These are phyloP conservation scores for Suillus subalutaceus DNA, from an alignment of 768 basidiomycete genomes.

Conservation along the genomic window DNA sequence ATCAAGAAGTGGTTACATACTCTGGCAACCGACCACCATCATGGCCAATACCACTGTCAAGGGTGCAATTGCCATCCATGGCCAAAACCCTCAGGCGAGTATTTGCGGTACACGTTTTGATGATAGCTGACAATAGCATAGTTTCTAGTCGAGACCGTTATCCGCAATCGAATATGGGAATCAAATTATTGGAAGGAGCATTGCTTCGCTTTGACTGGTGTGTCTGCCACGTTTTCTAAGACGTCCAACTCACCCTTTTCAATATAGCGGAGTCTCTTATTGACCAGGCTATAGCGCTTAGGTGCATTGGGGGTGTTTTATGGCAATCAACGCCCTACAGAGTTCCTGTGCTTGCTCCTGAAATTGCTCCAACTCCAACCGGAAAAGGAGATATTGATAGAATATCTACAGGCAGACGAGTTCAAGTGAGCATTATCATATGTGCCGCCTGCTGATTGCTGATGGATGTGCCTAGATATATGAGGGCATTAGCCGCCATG, in stretches of 20 bases:
- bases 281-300: conserved; percentile 86
- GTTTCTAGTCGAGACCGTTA: conserved; percentile 95
- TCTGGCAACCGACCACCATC: conserved; percentile 10
- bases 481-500: conserved; percentile 89
- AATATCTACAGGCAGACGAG: conserved; percentile 95
- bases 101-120: background rate
- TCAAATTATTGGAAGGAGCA: conserved; percentile 97
- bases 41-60: conserved; percentile 95
- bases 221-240: conserved; percentile 21
- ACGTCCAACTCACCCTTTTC: conserved; percentile 13
- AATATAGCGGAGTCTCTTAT: conserved; percentile 85
- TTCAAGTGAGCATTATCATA: conserved; percentile 78
- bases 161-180: conserved; percentile 95
- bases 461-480: conserved; percentile 59
- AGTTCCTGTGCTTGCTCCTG: conserved; percentile 89
- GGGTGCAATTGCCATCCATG: conserved; percentile 90
- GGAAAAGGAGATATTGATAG: conserved; percentile 94
- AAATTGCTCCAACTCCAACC: conserved; percentile 98
- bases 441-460: background rate
- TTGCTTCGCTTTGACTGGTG: conserved; percentile 95
- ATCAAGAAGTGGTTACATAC: background rate
- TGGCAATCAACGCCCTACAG: conserved; percentile 92
- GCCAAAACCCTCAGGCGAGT: conserved; percentile 92
- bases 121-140: conserved; percentile 39
- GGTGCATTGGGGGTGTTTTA: conserved; percentile 91